A percentile compares a stretch with the other conserved stretches of the same genome.
phyloP scores from a whole-genome alignment of 139 green algal species.

The Picochlorum costavermella region DNA sequence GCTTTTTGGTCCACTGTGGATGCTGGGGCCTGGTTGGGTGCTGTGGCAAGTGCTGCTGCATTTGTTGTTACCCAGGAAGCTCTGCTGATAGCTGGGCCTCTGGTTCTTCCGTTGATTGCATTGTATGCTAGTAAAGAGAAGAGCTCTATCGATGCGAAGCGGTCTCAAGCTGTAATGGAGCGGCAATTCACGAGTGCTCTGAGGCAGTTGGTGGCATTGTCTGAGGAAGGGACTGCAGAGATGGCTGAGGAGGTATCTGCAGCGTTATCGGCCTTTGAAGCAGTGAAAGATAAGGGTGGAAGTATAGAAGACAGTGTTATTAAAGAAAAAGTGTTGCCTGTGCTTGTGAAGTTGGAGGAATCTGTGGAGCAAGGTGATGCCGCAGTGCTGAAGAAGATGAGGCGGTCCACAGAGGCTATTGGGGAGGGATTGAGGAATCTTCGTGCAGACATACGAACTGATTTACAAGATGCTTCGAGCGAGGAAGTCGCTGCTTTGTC shows the following conservation, averaged over 20 bases:
- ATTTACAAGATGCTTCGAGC: too few relatives aligned
- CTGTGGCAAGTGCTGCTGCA: constrained; percentile 28
- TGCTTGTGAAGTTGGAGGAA: constrained; percentile 35
- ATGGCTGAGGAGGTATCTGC: constrained; percentile 18
- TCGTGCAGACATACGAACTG: too few relatives aligned
- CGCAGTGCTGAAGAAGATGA: not conserved
- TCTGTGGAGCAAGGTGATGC: constrained; percentile 32
- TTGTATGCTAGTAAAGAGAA: constrained; percentile 33
- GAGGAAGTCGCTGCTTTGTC: constrained; percentile 14
- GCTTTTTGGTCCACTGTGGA: constrained; percentile 35
- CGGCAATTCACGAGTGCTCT: not conserved
- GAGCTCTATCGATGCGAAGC: constrained; percentile 9
- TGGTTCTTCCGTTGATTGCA: constrained; percentile 36
- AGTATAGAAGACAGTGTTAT: not conserved
- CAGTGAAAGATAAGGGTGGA: too few relatives aligned
- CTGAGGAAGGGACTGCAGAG: constrained; percentile 13
- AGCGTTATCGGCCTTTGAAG: not conserved
- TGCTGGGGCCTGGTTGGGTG: constrained; percentile 30
- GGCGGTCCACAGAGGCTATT: not conserved
- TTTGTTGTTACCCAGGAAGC: constrained; percentile 41
- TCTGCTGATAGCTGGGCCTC: constrained; percentile 22
- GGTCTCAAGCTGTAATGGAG: not conserved
- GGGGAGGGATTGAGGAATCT: constrained; percentile 5
- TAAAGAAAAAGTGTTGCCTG: constrained; percentile 12
- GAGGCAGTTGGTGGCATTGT: constrained; percentile 8